Evolutionary conservation across 768 basidiomycete genomes (phyloP), one percentile per base, ranked within the genome.

Genomic region (Lactarius pseudohatsudake): DNA sequence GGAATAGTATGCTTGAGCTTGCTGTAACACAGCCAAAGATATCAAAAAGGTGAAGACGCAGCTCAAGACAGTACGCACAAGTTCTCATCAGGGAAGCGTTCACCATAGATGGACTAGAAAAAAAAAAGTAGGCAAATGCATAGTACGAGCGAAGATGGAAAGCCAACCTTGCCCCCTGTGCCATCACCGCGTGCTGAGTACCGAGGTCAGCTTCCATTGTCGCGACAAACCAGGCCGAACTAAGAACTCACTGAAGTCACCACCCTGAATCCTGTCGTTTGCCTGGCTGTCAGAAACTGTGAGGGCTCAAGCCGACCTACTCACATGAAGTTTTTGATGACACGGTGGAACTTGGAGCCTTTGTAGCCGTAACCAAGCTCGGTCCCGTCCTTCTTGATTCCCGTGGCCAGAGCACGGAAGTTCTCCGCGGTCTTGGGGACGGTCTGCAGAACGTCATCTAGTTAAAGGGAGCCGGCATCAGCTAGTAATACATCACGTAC

Each of bases 401-500:
- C 92, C 43, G 94, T 92, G 15, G 92, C 81, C 71, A 99, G 84
- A 57, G 94, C 93, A 64, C 94, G 90, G 87, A 98, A 98, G 85
- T 98, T 98, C 84, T 95, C 96, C 30, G 82, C 95, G 38, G 96
- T 98, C 80, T 96, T 96, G 62, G 96, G 96, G 56, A 97, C 95
- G 57, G 94, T 94, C 90, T 95, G 64, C 34, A 47, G 45, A 45
- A 56, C 13, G 38, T 38, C 36, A 38, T 54, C 4, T n/a, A 28
- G 30, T 38, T 47, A 22, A 10, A 55, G 65, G 26, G 67, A 57
- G 38, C 58, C 47, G 22, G 15, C 56, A 30, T 58, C 16, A 26
- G 36, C 34, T 38, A 11, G 59, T 5, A 11, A 4, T 8, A 22
- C 38, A 43, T 30, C 55, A 72, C 67, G 69, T 79, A 91, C 93